Percentiles rank a stretch among this genome's conserved stretches.
Evolutionary conservation across 148 eudicot species (phyloP).

Genomic region (Rhododendron ferrugineum): DNA sequence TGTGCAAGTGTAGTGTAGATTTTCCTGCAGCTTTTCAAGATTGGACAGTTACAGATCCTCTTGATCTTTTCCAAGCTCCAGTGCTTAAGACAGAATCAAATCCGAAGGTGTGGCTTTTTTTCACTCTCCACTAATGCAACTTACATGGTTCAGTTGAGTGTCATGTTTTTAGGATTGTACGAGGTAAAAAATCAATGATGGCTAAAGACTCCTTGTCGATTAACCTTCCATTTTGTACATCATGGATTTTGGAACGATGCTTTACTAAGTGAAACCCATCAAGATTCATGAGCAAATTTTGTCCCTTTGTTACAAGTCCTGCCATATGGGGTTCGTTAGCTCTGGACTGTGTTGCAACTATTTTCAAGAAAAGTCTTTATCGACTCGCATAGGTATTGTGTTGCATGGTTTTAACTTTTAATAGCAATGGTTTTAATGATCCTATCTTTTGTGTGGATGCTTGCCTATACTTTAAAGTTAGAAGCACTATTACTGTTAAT

Average conservation of each 20-base stretch:
- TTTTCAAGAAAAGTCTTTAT: background rate
- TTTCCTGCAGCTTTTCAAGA: conserved; percentile 81
- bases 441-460: background rate
- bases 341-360: background rate
- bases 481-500: background rate
- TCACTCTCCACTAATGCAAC: background rate
- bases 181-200: background rate
- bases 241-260: background rate
- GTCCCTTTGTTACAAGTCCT: background rate
- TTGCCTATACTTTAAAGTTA: background rate
- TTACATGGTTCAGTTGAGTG: background rate
- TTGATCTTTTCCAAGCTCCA: conserved; percentile 81
- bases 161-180: background rate
- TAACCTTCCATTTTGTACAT: background rate
- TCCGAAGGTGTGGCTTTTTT: conserved; percentile 59
- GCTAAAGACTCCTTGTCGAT: background rate
- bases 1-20: conserved; percentile 66
- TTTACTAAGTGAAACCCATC: background rate
- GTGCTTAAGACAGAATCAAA: conserved; percentile 70
- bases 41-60: conserved; percentile 77
- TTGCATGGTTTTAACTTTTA: background rate
- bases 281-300: background rate
- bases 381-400: background rate
- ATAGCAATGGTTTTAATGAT: background rate
- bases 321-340: background rate